Evolutionary conservation across 345 rosid species (phyloP), one percentile per base, ranked within the genome.

Genomic region (Aquilaria malaccensis): DNA sequence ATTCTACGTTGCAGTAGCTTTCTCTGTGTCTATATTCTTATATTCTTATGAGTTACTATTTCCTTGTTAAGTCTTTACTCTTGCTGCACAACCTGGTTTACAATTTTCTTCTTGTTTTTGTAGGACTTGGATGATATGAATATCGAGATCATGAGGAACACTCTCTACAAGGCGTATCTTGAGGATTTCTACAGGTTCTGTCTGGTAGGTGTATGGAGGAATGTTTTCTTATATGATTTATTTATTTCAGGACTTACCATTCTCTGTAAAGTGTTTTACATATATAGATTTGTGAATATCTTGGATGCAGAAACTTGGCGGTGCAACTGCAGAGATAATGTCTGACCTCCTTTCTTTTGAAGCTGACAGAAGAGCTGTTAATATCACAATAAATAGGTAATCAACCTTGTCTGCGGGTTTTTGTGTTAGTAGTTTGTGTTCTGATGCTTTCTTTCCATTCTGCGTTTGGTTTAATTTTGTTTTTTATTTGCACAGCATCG

Each of bases 91-190:
- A 37, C 43, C 43, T 37, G 5, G 7, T 37, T 37, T 37, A 37
- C 43, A 37, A 30, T 9, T 57, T 58, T 45, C 33, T 6, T 41
- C 22, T 65, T 54, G 3, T 45, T 61, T 10, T 43, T 60, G 11
- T 69, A 94, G 99, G 97, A 94, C 72, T 74, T 94, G 67, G 99
- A 94, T 86, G 99, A 90, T 78, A 90, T 90, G 97, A 90, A 90
- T 76, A 90, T 90, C 50, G 97, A 90, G 77, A 90, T 90, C 58
- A 90, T 90, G 97, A 83, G 97, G 81, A 90, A 90, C 60, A 90
- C 97, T 6, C 95, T 90, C 58, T 90, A 90, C 85, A 90, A 90
- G 77, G 97, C 95, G 30, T 90, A 87, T 77, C 97, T 94, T 57
- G 97, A 94, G 75, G 99, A 94, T 33, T 94, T 94, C 63, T 88